These are phyloP conservation scores for Daedalea quercina DNA, from an alignment of 768 basidiomycete species.

Conservation along the genomic window DNA sequence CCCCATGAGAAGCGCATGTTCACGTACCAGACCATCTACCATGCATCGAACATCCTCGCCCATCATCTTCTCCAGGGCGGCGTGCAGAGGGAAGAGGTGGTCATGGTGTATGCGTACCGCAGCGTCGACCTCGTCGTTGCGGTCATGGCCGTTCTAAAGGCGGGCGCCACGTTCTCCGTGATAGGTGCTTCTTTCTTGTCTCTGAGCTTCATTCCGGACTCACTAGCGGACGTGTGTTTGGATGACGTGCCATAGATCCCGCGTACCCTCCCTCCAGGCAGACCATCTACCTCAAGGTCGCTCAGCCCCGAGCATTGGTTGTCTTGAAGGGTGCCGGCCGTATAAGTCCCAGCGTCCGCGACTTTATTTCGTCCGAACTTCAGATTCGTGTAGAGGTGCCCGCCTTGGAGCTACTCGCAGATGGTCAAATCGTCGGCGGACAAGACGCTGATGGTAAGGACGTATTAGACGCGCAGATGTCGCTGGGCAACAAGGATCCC, in stretches of 20 bases:
- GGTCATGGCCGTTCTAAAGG: conserved; percentile 94
- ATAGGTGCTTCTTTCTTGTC: conserved; percentile 56
- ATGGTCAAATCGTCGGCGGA: conserved; percentile 66
- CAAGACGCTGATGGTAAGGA: conserved; percentile 37
- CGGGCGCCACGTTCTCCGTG: conserved; percentile 94
- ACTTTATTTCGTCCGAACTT: conserved; percentile 73
- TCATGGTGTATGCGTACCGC: conserved; percentile 96
- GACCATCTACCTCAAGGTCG: conserved; percentile 88
- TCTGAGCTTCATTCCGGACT: neutral
- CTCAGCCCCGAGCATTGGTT: conserved; percentile 85
- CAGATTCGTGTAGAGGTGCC: conserved; percentile 88
- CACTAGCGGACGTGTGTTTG: neutral
- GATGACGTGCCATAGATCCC: conserved; percentile 54
- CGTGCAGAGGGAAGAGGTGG: conserved; percentile 88
- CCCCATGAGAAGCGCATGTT: conserved; percentile 53
- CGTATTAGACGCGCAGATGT: conserved; percentile 47
- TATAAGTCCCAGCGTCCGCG: conserved; percentile 74
- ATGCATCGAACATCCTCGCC: conserved; percentile 83
- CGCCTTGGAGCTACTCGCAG: conserved; percentile 66
- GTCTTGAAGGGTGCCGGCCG: conserved; percentile 86
- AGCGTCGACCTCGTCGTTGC: conserved; percentile 96
- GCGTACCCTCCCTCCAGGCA: conserved; percentile 94
- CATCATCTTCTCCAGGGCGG: conserved; percentile 86
- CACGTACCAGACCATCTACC: conserved; percentile 76
- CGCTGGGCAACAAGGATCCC: conserved; percentile 65